Conservation (phyloP, 148 eudicot species). For the Vaccinium darrowii region DNA sequence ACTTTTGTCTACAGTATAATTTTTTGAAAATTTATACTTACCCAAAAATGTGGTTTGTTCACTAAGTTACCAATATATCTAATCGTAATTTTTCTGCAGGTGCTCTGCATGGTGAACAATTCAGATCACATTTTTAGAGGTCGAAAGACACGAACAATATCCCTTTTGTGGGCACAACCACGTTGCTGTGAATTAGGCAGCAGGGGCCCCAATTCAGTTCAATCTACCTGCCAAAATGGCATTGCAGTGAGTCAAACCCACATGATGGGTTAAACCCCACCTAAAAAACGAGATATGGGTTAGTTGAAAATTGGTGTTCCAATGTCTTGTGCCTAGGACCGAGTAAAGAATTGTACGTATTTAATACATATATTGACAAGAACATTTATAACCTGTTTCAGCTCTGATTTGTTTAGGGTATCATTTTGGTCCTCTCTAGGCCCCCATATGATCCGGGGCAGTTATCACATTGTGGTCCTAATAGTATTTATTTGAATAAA, state of each 20-base stretch:
- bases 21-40: no score
- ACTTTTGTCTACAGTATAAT: no score
- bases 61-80: no score
- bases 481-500: neutral
- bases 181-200: neutral
- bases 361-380: neutral
- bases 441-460: neutral
- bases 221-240: neutral
- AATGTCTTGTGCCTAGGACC: neutral
- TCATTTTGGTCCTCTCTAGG: neutral
- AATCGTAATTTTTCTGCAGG: no score
- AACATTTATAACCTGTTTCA: neutral
- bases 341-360: neutral
- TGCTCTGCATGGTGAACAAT: no score
- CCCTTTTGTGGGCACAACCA: neutral
- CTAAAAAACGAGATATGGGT: neutral
- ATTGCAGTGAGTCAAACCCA: neutral
- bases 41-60: no score
- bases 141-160: no score
- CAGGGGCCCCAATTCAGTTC: neutral
- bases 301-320: neutral
- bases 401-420: neutral
- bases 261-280: neutral
- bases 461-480: neutral
- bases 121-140: no score